phyloP scores from a whole-genome alignment of 352 stramenopile species.

The Globisporangium viniferum region DNA sequence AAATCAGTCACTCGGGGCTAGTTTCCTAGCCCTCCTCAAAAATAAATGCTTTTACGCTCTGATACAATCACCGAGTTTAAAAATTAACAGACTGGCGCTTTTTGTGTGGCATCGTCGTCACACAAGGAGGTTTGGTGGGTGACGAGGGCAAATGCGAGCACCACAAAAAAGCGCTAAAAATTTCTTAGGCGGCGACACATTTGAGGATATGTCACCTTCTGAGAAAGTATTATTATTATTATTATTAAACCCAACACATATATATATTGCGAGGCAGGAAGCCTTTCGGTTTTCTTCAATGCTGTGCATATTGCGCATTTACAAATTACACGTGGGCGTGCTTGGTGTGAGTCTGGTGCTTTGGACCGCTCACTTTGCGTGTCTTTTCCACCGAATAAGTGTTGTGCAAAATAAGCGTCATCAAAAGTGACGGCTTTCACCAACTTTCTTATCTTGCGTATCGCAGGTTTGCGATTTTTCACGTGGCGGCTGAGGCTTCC shows the following conservation, averaged over 20 bases:
- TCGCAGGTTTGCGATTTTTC: background rate
- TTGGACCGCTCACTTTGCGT: background rate
- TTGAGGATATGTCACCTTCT: background rate
- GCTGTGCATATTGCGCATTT: background rate
- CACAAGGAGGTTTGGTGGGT: background rate
- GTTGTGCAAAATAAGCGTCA: background rate
- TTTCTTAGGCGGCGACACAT: background rate
- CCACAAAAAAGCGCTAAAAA: background rate
- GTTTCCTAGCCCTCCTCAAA: background rate
- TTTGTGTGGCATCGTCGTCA: background rate
- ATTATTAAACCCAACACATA: background rate
- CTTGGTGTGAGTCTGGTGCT: background rate
- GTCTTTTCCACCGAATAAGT: background rate
- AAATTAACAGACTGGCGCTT: background rate
- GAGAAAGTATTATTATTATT: background rate
- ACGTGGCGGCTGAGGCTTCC: background rate
- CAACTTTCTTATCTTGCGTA: constrained; percentile 4
- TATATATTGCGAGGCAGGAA: background rate
- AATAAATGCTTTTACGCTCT: background rate
- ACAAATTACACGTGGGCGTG: background rate
- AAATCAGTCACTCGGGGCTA: background rate
- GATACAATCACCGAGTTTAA: background rate
- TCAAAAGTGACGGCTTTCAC: background rate
- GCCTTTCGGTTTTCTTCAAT: background rate
- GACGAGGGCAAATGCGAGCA: background rate